Base-by-base conservation (phyloP, 1,284 basidiomycete genomes). In the Laetiporus sulphureus region DNA sequence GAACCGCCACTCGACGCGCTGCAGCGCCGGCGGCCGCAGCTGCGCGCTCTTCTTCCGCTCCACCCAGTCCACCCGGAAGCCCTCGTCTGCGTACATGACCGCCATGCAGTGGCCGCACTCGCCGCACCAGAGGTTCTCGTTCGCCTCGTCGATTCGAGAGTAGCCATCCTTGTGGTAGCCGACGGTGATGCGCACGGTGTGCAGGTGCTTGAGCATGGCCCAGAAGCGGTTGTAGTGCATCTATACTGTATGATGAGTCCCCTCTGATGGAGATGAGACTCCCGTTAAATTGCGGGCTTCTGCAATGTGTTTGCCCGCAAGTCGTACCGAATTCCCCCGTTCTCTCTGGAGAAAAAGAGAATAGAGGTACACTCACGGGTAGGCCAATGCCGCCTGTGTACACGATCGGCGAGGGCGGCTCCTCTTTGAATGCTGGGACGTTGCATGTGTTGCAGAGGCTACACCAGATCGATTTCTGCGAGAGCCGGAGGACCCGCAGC, bases 21-120 rank as follows among this genome's bases (percentile, higher is more conserved):
- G 41, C 4, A 54, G 40, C 1, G 46, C 41, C 8, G 46, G 44
- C 1, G 49, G 50, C 6, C 38, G 16, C 6, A 29, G 25, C 31
- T 44, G 37, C 16, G 38, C 20, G 7, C 13, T 13, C 22, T 38
- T 48, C 43, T 51, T 51, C 41, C 37, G 38, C 38, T 46, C 43
- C 13, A 47, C 38, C 50, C 50, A 50, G 2, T 50, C 46, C 7
- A 15, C 4, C 27, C 40, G 32, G 32, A 45, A 54, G 16, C 41
- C 46, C 3, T 34, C 36, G 18, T 40, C 37, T 4, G 41, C 23
- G 29, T 45, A 54, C 52, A 54, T 49, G 30, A 50, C 44, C 32
- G 47, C 43, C 46, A 54, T 51, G 34, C 52, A 54, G 1, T 46
- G 47, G 42, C 51, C 50, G 37, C 52, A 54, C 32, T 54, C 50